phyloP scores from a whole-genome alignment of 2,329 filamentous ascomycete genomes.

The Gaeumannomyces tritici region DNA sequence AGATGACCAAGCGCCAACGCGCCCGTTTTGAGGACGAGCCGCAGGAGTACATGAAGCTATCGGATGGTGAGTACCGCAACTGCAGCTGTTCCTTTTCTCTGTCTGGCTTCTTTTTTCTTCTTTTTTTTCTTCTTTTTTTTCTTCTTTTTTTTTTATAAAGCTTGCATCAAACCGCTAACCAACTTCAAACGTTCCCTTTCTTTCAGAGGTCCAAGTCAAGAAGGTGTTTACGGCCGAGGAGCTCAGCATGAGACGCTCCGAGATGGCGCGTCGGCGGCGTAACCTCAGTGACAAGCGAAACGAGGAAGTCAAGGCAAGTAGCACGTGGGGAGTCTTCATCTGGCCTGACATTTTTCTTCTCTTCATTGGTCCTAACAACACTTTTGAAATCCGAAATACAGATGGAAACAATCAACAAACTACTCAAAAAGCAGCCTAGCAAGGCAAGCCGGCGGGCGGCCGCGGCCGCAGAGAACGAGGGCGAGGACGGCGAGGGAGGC shows the following conservation, averaged over 20 bases:
- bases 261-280: conserved; percentile 51
- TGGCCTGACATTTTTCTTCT: background rate
- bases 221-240: conserved; percentile 53
- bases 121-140: too few species aligned
- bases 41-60: conserved; percentile 49
- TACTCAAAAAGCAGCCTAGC: conserved; percentile 76
- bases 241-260: conserved; percentile 50
- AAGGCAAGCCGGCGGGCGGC: conserved; percentile 52
- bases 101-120: background rate
- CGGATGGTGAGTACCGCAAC: conserved; percentile 37
- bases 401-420: conserved; percentile 88
- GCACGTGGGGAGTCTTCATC: background rate
- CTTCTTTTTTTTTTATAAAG: too few species aligned
- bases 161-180: conserved; percentile 8
- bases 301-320: conserved; percentile 50
- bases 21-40: conserved; percentile 45
- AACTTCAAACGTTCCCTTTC: background rate
- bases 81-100: background rate
- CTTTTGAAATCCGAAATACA: conserved; percentile 20
- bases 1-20: conserved; percentile 52
- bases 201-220: conserved; percentile 51
- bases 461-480: conserved; percentile 22
- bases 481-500: conserved; percentile 26
- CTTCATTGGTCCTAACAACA: background rate
- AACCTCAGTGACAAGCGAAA: conserved; percentile 57